Conservation (phyloP, 2,329 filamentous ascomycete genomes). For the Fusarium kyushuense region DNA sequence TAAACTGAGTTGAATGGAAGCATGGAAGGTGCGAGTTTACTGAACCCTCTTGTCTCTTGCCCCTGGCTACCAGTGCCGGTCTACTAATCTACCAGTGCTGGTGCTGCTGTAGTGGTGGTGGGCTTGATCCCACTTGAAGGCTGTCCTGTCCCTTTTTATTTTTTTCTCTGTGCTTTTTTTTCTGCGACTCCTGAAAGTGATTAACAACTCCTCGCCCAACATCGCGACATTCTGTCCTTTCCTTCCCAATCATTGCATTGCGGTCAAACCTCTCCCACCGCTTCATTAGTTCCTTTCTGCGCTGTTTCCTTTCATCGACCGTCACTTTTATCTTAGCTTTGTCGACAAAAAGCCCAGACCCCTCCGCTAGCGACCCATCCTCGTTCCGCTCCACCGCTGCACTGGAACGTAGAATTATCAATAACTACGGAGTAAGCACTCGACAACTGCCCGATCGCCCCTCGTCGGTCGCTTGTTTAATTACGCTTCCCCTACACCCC, state of each 20-base stretch:
- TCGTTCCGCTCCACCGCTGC: conserved; percentile 37
- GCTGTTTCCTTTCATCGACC: conserved; percentile 10
- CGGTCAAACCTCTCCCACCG: conserved; percentile 10
- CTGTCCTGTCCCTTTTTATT: conserved; percentile 36
- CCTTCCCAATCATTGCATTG: conserved; percentile 9
- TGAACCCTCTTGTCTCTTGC: conserved; percentile 7
- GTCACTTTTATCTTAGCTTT: conserved; percentile 19
- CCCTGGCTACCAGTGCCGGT: conserved; percentile 2
- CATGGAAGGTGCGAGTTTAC: conserved; percentile 26
- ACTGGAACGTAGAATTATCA: conserved; percentile 44
- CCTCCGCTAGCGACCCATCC: conserved; percentile 29
- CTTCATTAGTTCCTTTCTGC: conserved; percentile 17
- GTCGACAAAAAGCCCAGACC: conserved; percentile 34
- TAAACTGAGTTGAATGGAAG: conserved; percentile 32
- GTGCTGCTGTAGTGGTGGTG: conserved; percentile 19
- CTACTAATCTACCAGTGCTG: neutral
- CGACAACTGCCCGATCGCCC: conserved; percentile 38
- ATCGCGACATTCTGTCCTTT: conserved; percentile 22
- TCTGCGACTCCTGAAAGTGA: conserved; percentile 35
- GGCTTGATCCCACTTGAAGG: conserved; percentile 34
- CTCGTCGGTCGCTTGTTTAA: conserved; percentile 46
- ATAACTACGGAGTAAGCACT: conserved; percentile 28
- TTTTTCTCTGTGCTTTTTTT: conserved; percentile 19
- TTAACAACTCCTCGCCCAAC: conserved; percentile 24
- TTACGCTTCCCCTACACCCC: conserved; percentile 46